Base-by-base conservation (phyloP, 768 basidiomycete genomes). In the Lyophyllum semitale region DNA sequence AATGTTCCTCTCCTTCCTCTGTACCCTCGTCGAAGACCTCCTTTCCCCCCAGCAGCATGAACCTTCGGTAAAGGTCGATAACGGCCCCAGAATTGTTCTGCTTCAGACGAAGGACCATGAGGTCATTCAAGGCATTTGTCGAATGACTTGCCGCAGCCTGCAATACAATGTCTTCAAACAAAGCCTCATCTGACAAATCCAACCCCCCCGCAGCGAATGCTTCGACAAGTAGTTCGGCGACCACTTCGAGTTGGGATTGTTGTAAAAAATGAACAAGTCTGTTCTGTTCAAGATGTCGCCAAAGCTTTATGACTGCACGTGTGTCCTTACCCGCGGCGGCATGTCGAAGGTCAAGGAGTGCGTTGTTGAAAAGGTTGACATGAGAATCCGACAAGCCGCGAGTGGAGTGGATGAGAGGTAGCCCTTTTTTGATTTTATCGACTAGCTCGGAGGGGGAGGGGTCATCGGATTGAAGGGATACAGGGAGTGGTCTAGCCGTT, bases 111-210 rank as follows among this genome's bases (percentile, higher is more conserved):
- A 68, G 63, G 41, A 75, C 59, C 79, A 90, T 77, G 57, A 78
- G 75, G 20, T 78, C 74, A 48, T 71, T 71, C 44, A 90, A 68
- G 4, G 81, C 81, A 11, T 77, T 74, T 13, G 77, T 70, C 8
- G 74, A 74, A 27, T 79, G 73, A 26, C 65, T 67, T 11, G 63
- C 72, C 0, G 87, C 83, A 7, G 79, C 71, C 33, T 72, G 64
- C 20, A 88, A 47, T 6, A 84, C 81, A 45, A 89, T 77, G 50
- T 78, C 71, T 58, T 79, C 73, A 4, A 80, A 66, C 2, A 66
- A 59, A 20, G 62, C 62, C 56, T 61, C 65, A 20, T 74, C 61
- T 20, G 55, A 51, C 11, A 68, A 61, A 33, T 71, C 63, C 67
- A 73, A 69, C 38, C 46, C 45, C 8, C 55, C 49, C 35, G 59